Evolutionary conservation across 106 monocot genomes (phyloP), one percentile per base, ranked within the genome.

Genomic region (Platanthera zijinensis): DNA sequence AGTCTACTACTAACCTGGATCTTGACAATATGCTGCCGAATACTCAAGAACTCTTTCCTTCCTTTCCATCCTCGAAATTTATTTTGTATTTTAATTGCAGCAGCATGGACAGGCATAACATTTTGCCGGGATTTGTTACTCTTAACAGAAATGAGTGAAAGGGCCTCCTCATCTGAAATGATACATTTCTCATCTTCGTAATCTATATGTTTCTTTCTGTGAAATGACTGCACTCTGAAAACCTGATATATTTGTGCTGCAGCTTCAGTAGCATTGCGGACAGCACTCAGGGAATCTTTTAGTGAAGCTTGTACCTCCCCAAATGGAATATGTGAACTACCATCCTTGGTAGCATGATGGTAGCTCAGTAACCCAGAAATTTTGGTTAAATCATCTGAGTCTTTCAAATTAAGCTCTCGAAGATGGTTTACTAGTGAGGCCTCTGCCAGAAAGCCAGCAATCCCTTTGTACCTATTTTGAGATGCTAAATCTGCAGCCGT

Each of bases 1-100:
- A 12, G 68, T 51, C 52, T 76, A 45, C 52, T 76, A 45, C 45
- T 50, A 49, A 96, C 96, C 96, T 96, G 96, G 54, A 96, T 96
- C 74, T 91, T 96, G 39, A 96, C 93, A 46, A 96, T 90, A n/a
- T 83, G 72, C 64, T 96, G 96, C 25, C 93, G 80, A 56, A 88
- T 85, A 51, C 85, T 79, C 76, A 93, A 77, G 61, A 93, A 96
- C 50, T 93, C 93, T 68, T 89, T 93, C 80, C 93, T 89, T 51
- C 96, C 93, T 85, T 97, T 97, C 96, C 96, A 93, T 69, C 96
- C 93, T 57, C 96, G 87, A 79, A 93, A 97, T 73, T 93, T 97
- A 67, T 97, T 97, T 53, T 91, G 96, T 69, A 97, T 97, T 72
- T 91, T 81, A 57, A 83, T 75, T 57, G 96, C 96, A 79, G 96